A percentile compares a stretch with the other conserved stretches of the same genome.
Evolutionary conservation across 495 filamentous ascomycete genomes (phyloP).

Genomic region (Xylaria nigripes): DNA sequence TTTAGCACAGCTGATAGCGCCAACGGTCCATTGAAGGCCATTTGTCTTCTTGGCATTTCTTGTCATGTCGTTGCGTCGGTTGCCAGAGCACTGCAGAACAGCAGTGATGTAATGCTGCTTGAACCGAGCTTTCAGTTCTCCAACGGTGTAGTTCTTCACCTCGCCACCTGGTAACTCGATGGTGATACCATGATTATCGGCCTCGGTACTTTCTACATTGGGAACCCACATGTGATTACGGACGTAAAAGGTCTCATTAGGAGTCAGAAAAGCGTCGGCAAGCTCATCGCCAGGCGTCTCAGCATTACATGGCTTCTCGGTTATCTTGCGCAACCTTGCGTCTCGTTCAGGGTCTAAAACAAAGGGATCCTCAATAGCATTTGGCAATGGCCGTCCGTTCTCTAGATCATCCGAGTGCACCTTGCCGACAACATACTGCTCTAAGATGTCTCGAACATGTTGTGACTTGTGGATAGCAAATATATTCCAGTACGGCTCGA

Average conservation of each 20-base stretch:
- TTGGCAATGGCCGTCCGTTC: constrained; percentile 36
- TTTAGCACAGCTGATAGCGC: constrained; percentile 51
- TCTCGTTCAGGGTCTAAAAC: constrained; percentile 44
- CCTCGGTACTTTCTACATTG: constrained; percentile 30
- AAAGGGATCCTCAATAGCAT: constrained; percentile 50
- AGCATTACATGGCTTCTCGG: constrained; percentile 47
- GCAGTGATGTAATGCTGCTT: constrained; percentile 47
- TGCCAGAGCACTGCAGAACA: constrained; percentile 54
- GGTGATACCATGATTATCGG: constrained; percentile 39
- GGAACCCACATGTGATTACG: constrained; percentile 59
- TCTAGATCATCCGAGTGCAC: constrained; percentile 45
- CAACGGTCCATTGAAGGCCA: constrained; percentile 52
- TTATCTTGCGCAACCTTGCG: constrained; percentile 36
- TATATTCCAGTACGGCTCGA: constrained; percentile 58
- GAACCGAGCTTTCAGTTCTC: constrained; percentile 46
- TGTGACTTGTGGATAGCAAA: constrained; percentile 52
- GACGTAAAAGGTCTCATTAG: constrained; percentile 49
- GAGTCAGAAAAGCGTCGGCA: constrained; percentile 42
- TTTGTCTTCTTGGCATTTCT: constrained; percentile 43
- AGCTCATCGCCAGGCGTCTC: constrained; percentile 45
- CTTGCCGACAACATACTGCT: constrained; percentile 46
- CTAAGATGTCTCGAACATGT: constrained; percentile 49
- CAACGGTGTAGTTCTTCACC: constrained; percentile 41
- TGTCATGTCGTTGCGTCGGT: constrained; percentile 54
- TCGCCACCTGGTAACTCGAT: constrained; percentile 50